Evolutionary conservation across 768 basidiomycete species (phyloP).

Genomic region (Amanita inopinata): DNA sequence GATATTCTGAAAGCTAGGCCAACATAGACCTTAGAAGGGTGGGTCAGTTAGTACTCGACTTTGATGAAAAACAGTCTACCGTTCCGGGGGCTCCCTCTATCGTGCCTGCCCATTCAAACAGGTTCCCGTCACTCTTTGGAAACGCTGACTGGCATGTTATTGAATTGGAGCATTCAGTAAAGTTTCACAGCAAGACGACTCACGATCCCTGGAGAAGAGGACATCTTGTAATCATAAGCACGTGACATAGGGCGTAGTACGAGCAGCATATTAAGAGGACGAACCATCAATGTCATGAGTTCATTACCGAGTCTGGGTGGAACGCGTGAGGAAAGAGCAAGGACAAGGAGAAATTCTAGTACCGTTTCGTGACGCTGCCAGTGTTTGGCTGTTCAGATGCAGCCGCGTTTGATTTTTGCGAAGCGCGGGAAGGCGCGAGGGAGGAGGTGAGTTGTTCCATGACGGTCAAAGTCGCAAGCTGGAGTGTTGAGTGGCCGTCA

Average conservation of each 20-base stretch:
- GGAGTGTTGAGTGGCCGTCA: slow-evolving; percentile 1
- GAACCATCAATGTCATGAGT: slow-evolving; percentile 83
- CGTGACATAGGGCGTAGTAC: no score
- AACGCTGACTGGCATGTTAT: slow-evolving; percentile 76
- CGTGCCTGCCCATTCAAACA: slow-evolving; percentile 87
- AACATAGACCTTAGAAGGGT: slow-evolving; percentile 56
- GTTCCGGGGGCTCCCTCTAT: slow-evolving; percentile 77
- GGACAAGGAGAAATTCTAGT: slow-evolving; percentile 4
- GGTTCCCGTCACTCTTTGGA: slow-evolving; percentile 76
- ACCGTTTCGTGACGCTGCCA: slow-evolving; percentile 84
- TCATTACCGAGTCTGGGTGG: slow-evolving; percentile 51
- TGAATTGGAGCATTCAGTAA: not conserved
- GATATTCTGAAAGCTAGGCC: slow-evolving; percentile 76
- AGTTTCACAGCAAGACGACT: slow-evolving; percentile 18
- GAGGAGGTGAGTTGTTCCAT: slow-evolving; percentile 73
- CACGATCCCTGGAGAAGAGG: slow-evolving; percentile 81
- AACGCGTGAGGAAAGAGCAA: slow-evolving; percentile 9
- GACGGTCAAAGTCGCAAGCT: slow-evolving; percentile 14
- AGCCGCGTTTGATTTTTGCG: slow-evolving; percentile 47
- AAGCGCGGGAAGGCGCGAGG: slow-evolving; percentile 45
- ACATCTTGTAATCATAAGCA: no score
- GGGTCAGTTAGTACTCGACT: not conserved
- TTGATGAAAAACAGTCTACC: slow-evolving; percentile 23
- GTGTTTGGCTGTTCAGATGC: slow-evolving; percentile 46
- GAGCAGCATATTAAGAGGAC: no score